Base-by-base conservation (phyloP, 129 eudicot genomes). In the Centella asiatica region DNA sequence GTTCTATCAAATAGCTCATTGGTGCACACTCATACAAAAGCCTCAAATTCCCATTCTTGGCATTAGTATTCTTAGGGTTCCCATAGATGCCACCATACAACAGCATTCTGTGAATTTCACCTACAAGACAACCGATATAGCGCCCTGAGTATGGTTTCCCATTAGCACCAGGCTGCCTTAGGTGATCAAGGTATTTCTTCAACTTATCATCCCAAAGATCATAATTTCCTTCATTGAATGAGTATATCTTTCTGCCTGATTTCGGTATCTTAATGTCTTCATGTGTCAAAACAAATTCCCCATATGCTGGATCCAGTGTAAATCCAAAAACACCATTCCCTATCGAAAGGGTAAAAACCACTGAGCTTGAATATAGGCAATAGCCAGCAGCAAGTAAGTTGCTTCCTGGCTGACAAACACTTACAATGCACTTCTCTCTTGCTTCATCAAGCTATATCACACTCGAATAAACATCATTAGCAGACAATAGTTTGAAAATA, bases 1-100 rank as follows among this genome's bases (percentile, higher is more conserved):
- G 98, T 72, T 90, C 98, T 17, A 90, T 77, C 70, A 90, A 64
- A 65, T 79, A 87, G 67, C 98, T 90, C 98, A 90, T 90, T 4
- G 95, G 98, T 62, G 94, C 98, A 70, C 98, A 90, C 74, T 92
- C 96, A 65, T 92, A 92, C 79, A 92, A 70, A 6, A 92, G 84
- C 85, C 98, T 82, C 76, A 92, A 57, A 60, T 92, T 92, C 68
- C 96, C 96, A 71, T 65, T 84, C 74, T 84, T 84, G 46, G 83
- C 78, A 26, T 87, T 84, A 69, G 44, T 75, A 65, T 92, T 85
- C 24, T 77, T 63, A 3, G 98, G 98, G 65, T 87, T 84, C 13
- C 98, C 96, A 51, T 92, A 92, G 20, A 92, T 80, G 20, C 98
- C 96, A 4, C 96, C 96, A 47, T 77, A 83, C 19, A 92, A 57